Conservation (phyloP, 2,329 filamentous ascomycete genomes). For the Bipolaris sorokiniana region DNA sequence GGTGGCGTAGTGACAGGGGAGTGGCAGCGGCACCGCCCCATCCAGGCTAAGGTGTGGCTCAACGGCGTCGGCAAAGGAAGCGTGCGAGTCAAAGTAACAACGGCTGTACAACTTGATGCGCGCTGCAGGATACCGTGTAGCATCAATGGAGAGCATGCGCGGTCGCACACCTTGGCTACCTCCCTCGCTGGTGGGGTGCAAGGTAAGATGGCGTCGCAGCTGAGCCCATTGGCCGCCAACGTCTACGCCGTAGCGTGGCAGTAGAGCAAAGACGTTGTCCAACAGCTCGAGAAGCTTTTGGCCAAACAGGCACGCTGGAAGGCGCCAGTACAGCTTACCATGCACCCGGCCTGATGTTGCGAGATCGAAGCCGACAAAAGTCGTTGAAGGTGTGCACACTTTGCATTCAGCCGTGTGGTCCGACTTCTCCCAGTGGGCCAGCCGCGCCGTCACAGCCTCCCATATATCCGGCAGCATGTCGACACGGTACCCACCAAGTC, state of each 20-base stretch:
- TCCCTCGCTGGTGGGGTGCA: neutral
- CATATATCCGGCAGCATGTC: neutral
- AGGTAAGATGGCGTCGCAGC: neutral
- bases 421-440: neutral
- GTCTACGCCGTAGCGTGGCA: neutral
- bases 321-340: neutral
- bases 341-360: neutral
- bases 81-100: conserved; percentile 1
- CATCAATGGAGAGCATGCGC: neutral
- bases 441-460: neutral
- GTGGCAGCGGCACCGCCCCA: neutral
- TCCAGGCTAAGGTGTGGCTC: neutral
- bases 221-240: neutral
- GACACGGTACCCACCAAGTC: neutral
- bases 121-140: neutral
- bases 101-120: conserved; percentile 3
- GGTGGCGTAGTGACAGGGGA: neutral
- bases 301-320: neutral
- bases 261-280: neutral
- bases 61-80: neutral
- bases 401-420: neutral
- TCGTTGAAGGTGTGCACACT: neutral
- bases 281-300: neutral
- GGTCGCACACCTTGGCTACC: neutral
- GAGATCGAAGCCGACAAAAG: neutral